phyloP scores from a whole-genome alignment of 2,329 filamentous ascomycete genomes.

The Beauveria caledonica region DNA sequence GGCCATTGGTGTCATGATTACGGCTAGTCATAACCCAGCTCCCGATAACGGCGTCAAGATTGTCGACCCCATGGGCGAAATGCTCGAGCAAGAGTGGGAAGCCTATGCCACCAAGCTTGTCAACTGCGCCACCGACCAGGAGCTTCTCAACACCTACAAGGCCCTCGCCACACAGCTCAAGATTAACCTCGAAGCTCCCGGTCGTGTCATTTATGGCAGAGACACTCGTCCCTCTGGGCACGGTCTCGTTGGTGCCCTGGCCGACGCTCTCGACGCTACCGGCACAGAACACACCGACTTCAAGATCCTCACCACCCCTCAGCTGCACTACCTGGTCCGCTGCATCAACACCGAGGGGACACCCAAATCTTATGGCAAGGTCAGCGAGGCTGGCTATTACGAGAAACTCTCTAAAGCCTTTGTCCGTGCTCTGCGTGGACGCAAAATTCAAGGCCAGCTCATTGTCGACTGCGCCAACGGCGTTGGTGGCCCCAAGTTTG shows the following conservation, averaged over 20 bases:
- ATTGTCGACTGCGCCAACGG: conserved; percentile 95
- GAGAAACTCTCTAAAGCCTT: conserved; percentile 84
- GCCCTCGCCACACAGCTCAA: conserved; percentile 67
- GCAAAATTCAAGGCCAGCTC: conserved; percentile 64
- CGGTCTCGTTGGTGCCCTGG: conserved; percentile 69
- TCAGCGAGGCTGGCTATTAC: conserved; percentile 90
- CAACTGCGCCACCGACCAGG: conserved; percentile 69
- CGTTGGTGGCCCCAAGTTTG: conserved; percentile 85
- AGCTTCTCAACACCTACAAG: conserved; percentile 68
- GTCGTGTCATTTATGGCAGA: conserved; percentile 79
- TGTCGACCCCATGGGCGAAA: conserved; percentile 95
- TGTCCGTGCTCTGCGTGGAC: conserved; percentile 69
- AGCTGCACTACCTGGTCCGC: conserved; percentile 92
- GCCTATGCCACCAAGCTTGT: conserved; percentile 78
- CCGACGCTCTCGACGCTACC: conserved; percentile 70
- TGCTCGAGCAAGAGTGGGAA: conserved; percentile 96
- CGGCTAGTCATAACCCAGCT: conserved; percentile 85
- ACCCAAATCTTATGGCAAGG: conserved; percentile 76
- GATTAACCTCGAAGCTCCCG: conserved; percentile 61
- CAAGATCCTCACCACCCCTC: conserved; percentile 91
- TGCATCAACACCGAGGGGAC: conserved; percentile 90
- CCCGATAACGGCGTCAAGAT: conserved; percentile 91
- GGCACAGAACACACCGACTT: conserved; percentile 71
- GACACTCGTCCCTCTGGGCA: conserved; percentile 92
- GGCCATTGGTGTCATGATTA: conserved; percentile 95